phyloP scores from a whole-genome alignment of 1,284 basidiomycete species.

The Marasmius fiardii region DNA sequence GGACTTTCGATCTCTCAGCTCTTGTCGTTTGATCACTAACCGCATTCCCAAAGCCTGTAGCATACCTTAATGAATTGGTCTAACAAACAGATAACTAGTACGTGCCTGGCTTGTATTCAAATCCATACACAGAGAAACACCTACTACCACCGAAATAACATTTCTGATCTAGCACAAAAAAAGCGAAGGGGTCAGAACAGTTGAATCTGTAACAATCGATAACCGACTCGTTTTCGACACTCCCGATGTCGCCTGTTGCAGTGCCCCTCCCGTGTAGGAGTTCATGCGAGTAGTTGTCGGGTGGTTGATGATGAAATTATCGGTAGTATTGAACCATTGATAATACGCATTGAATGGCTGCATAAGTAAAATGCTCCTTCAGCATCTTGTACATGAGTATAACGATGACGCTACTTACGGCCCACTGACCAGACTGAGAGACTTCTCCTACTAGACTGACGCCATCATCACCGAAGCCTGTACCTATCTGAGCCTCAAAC shows the following conservation, averaged over 20 bases:
- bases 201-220: conserved; percentile 10
- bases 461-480: conserved; percentile 27
- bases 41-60: conserved; percentile 38
- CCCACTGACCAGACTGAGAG: conserved; percentile 73
- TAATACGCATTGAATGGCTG: conserved; percentile 64
- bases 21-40: conserved; percentile 10
- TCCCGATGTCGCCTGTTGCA: conserved; percentile 65
- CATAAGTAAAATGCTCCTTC: conserved; percentile 1
- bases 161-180: conserved; percentile 30
- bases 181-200: not conserved
- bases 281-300: conserved; percentile 45
- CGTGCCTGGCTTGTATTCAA: conserved; percentile 50
- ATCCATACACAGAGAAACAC: conserved; percentile 51
- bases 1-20: too few relatives aligned
- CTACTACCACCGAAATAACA: conserved; percentile 46
- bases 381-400: not conserved
- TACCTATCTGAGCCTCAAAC: conserved; percentile 60
- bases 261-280: conserved; percentile 55
- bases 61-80: not conserved
- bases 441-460: conserved; percentile 45
- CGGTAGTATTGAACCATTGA: conserved; percentile 44
- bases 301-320: conserved; percentile 48
- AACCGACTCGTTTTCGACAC: conserved; percentile 46
- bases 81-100: not conserved
- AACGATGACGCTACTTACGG: conserved; percentile 40